phyloP scores from a whole-genome alignment of 352 stramenopile species.

The Phytopythium sindhum region DNA sequence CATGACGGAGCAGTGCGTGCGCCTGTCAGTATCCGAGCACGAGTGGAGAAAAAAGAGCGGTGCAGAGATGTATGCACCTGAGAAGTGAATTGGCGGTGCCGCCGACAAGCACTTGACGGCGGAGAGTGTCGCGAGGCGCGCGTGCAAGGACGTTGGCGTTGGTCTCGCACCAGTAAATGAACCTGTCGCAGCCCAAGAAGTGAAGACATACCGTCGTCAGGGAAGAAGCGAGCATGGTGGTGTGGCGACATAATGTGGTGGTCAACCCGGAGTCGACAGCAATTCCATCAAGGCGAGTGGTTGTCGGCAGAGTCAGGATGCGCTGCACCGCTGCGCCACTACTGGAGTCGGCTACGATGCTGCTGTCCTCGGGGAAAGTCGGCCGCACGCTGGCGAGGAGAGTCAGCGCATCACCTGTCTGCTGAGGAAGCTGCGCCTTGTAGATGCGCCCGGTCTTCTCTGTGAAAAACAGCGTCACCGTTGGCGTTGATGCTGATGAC shows the following conservation, averaged over 20 bases:
- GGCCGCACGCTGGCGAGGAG: slow-evolving; percentile 7
- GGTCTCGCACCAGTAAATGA: slow-evolving; percentile 68
- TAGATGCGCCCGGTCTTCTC: slow-evolving; percentile 70
- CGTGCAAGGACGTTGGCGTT: slow-evolving; percentile 62
- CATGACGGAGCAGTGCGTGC: slow-evolving; percentile 1
- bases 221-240: neutral
- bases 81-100: slow-evolving; percentile 47
- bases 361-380: slow-evolving; percentile 8
- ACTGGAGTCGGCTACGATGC: slow-evolving; percentile 10
- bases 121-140: slow-evolving; percentile 37
- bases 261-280: slow-evolving; percentile 48
- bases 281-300: slow-evolving; percentile 56
- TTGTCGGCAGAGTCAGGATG: slow-evolving; percentile 38
- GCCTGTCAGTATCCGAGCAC: neutral
- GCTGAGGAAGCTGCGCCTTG: slow-evolving; percentile 6
- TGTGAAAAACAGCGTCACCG: slow-evolving; percentile 54
- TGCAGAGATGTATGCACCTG: slow-evolving; percentile 26
- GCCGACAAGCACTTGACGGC: slow-evolving; percentile 46
- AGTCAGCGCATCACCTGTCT: neutral
- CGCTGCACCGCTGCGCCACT: slow-evolving; percentile 11
- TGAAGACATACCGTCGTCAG: neutral
- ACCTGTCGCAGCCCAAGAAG: slow-evolving; percentile 18
- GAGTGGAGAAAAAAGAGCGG: neutral
- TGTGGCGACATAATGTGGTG: neutral
- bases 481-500: neutral